Percentiles rank a stretch among this genome's conserved stretches.
Evolutionary conservation across 352 stramenopile genomes (phyloP).

Genomic region (Globisporangium spiculum): DNA sequence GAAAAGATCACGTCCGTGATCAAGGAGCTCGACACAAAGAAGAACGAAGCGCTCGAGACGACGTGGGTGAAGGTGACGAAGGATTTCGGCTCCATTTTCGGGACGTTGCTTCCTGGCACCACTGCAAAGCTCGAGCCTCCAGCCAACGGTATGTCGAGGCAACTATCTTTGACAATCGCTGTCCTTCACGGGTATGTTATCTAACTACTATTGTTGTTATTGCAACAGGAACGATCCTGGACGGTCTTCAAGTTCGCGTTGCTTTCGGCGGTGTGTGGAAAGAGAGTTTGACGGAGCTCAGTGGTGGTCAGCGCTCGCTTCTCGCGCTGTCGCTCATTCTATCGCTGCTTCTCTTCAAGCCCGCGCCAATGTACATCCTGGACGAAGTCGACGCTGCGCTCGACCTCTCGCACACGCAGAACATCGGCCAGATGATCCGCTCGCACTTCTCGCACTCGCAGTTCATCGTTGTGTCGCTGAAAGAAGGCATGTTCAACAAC

Average conservation of each 20-base stretch:
- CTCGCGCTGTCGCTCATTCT: slow-evolving; percentile 99
- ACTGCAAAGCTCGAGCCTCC: slow-evolving; percentile 97
- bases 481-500: slow-evolving; percentile 99
- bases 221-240: slow-evolving; percentile 70
- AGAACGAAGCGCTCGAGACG: slow-evolving; percentile 94
- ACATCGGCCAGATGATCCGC: slow-evolving; percentile 99
- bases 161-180: background rate
- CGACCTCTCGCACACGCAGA: slow-evolving; percentile 99
- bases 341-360: slow-evolving; percentile 98
- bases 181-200: background rate
- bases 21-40: slow-evolving; percentile 98
- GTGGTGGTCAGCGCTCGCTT: slow-evolving; percentile 98
- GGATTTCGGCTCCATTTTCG: slow-evolving; percentile 99
- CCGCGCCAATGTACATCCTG: slow-evolving; percentile 99
- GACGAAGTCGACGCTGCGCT: slow-evolving; percentile 99
- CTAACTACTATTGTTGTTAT: background rate
- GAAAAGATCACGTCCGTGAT: slow-evolving; percentile 99
- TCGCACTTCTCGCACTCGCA: slow-evolving; percentile 99
- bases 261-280: slow-evolving; percentile 99
- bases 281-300: slow-evolving; percentile 98
- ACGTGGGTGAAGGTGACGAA: slow-evolving; percentile 99
- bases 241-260: slow-evolving; percentile 98
- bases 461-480: slow-evolving; percentile 99
- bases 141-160: slow-evolving; percentile 60
- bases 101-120: slow-evolving; percentile 96